A percentile compares a stretch with the other conserved stretches of the same genome.
Conservation (phyloP, 2,329 filamentous ascomycete species). For the Pseudogymnoascus sp. region DNA sequence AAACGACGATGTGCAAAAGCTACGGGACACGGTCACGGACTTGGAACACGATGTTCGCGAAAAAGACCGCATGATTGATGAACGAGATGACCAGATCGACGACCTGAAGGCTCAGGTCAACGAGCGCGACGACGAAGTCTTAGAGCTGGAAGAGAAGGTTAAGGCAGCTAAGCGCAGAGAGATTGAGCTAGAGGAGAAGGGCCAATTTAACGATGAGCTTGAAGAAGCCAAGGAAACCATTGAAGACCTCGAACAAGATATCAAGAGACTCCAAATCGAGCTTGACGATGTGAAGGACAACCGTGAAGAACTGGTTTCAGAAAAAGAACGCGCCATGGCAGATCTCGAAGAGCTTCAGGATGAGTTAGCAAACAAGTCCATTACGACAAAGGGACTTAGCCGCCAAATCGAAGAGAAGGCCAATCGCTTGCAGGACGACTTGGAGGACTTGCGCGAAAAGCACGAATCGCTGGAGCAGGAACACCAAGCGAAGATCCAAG, state of each 20-base stretch:
- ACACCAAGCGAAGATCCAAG: constrained; percentile 35
- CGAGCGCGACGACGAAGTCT: constrained; percentile 43
- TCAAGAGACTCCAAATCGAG: constrained; percentile 47
- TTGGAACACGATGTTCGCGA: constrained; percentile 67
- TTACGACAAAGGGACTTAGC: constrained; percentile 65
- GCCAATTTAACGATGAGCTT: constrained; percentile 43
- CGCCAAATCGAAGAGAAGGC: constrained; percentile 68
- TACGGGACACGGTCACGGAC: constrained; percentile 68
- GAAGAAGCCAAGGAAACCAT: constrained; percentile 50
- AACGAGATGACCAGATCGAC: constrained; percentile 68
- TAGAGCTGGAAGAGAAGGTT: constrained; percentile 50
- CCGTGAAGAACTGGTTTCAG: constrained; percentile 43
- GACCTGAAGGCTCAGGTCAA: constrained; percentile 49
- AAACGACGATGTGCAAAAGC: constrained; percentile 52
- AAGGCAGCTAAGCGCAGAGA: constrained; percentile 46
- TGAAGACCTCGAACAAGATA: constrained; percentile 47
- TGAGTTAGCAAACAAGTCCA: constrained; percentile 71
- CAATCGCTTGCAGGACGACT: constrained; percentile 56
- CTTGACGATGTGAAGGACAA: constrained; percentile 47
- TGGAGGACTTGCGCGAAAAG: constrained; percentile 44
- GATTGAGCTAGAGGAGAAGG: constrained; percentile 49
- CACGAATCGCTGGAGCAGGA: constrained; percentile 34
- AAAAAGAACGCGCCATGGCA: constrained; percentile 49
- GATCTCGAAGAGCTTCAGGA: constrained; percentile 62
- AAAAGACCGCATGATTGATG: constrained; percentile 64